Evolutionary conservation across 2,329 filamentous ascomycete genomes (phyloP).

Genomic region (Paramyrothecium roridum): DNA sequence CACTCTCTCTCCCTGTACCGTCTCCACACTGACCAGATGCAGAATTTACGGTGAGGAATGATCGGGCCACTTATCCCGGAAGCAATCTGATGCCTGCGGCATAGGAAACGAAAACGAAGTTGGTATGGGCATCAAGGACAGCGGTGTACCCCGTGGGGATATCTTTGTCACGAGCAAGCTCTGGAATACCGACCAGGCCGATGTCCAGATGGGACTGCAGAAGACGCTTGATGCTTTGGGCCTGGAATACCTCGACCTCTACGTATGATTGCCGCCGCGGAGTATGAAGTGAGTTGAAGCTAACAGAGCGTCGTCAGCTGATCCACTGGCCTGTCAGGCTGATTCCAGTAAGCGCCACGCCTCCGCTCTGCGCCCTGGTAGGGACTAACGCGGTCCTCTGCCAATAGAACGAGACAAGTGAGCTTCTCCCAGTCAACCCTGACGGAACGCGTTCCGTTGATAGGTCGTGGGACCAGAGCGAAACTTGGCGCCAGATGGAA

Average conservation of each 20-base stretch:
- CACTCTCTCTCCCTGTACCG: too few species aligned
- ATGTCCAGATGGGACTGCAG: conserved; percentile 66
- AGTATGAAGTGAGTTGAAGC: too few species aligned
- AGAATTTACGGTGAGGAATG: too few species aligned
- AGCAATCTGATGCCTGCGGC: conserved; percentile 72
- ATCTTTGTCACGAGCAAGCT: conserved; percentile 84
- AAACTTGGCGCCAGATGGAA: conserved; percentile 78
- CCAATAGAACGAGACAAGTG: background rate
- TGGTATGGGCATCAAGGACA: conserved; percentile 69
- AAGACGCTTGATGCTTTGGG: conserved; percentile 71
- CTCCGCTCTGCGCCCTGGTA: conserved; percentile 76
- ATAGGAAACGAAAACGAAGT: conserved; percentile 84
- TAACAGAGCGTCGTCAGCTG: too few species aligned
- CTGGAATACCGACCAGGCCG: conserved; percentile 75
- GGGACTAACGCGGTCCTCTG: conserved; percentile 37
- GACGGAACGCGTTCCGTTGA: conserved; percentile 75
- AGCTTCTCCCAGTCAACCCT: conserved; percentile 67
- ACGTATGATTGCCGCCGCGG: conserved; percentile 73
- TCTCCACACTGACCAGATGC: too few species aligned
- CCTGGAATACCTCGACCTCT: conserved; percentile 78
- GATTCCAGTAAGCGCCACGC: too few species aligned
- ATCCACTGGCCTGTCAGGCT: too few species aligned
- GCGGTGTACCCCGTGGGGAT: conserved; percentile 72
- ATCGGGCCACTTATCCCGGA: too few species aligned
- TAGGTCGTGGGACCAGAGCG: conserved; percentile 64